These are phyloP conservation scores for Candida taoyuanica DNA, from an alignment of 805 yeast genomes.

Conservation along the genomic window DNA sequence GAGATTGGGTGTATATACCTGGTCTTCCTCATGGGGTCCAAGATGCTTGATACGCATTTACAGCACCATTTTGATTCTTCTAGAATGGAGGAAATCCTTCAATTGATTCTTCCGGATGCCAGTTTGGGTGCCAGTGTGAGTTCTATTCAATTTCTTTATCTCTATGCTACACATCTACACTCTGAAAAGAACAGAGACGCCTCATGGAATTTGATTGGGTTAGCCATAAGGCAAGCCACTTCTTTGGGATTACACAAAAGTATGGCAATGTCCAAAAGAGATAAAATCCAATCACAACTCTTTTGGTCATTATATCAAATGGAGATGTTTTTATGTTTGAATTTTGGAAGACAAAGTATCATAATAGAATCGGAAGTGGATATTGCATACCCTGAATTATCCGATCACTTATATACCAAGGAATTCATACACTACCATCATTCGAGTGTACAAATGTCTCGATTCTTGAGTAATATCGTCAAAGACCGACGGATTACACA, in stretches of 20 bases:
- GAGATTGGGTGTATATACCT: constrained; percentile 42
- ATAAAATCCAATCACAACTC: constrained; percentile 28
- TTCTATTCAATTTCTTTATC: constrained; percentile 39
- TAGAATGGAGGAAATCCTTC: constrained; percentile 37
- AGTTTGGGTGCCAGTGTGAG: constrained; percentile 40
- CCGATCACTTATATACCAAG: constrained; percentile 17
- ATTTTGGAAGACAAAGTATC: constrained; percentile 44
- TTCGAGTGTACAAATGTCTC: constrained; percentile 33
- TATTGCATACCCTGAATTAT: constrained; percentile 34
- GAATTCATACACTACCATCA: constrained; percentile 29
- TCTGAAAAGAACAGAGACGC: constrained; percentile 43
- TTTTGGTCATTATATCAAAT: constrained; percentile 41
- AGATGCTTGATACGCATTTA: constrained; percentile 23
- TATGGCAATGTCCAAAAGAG: constrained; percentile 21
- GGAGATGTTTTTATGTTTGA: constrained; percentile 38
- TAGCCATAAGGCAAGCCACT: constrained; percentile 44
- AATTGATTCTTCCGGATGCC: constrained; percentile 39
- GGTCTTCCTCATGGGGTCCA: constrained; percentile 33
- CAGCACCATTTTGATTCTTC: constrained; percentile 16
- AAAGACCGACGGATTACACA: constrained; percentile 34
- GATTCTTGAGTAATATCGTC: constrained; percentile 36
- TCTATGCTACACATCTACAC: constrained; percentile 40
- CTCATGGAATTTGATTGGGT: constrained; percentile 42
- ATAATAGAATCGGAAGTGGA: constrained; percentile 42
- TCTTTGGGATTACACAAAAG: constrained; percentile 45